Evolutionary conservation across 2,329 filamentous ascomycete genomes (phyloP).

Genomic region (Aspergillus bombycis): DNA sequence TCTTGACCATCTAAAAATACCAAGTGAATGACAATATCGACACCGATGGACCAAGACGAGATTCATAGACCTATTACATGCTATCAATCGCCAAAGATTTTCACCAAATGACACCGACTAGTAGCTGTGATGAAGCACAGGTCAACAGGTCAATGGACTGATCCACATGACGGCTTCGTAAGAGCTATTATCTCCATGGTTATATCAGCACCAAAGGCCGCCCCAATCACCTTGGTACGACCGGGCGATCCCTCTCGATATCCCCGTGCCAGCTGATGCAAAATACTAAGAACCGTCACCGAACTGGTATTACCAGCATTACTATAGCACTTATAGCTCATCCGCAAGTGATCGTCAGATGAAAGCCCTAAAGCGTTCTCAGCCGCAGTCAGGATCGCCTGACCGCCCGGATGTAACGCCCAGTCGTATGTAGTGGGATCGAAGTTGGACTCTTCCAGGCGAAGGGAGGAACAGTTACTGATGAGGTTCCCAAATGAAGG

Average conservation of each 20-base stretch:
- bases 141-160: too few relatives aligned
- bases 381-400: neutral
- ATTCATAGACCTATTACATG: too few relatives aligned
- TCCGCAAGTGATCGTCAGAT: neutral
- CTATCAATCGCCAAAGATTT: too few relatives aligned
- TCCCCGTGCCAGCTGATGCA: neutral
- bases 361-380: neutral
- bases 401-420: constrained; percentile 10
- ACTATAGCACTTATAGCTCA: neutral
- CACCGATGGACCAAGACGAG: too few relatives aligned
- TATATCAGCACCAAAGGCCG: constrained; percentile 6
- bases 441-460: neutral
- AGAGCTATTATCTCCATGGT: constrained; percentile 4
- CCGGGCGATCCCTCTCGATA: neutral
- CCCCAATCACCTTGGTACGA: neutral
- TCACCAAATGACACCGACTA: too few relatives aligned
- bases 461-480: neutral
- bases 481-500: neutral
- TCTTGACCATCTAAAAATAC: too few relatives aligned
- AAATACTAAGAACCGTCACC: neutral
- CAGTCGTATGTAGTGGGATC: constrained; percentile 5
- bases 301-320: constrained; percentile 3
- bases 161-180: neutral
- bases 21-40: too few relatives aligned
- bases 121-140: too few relatives aligned